Evolutionary conservation across 768 basidiomycete species (phyloP).

Genomic region (Gloeostereum incarnatum): DNA sequence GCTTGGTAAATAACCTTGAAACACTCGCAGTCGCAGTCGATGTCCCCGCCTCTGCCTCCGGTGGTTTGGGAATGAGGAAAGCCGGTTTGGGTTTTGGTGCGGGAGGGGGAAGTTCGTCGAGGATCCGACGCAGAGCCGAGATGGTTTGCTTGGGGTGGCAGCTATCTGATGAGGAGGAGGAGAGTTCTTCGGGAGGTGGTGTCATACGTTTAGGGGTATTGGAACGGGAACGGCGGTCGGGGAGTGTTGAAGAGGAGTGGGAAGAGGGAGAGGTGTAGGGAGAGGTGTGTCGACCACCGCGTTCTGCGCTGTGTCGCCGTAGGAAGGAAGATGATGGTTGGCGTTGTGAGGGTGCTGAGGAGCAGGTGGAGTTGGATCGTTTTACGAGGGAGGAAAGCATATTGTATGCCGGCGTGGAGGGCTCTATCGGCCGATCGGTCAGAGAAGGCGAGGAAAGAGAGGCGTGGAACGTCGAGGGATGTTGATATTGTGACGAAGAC

Average conservation of each 20-base stretch:
- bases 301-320: conserved; percentile 3
- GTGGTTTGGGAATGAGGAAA: conserved; percentile 15
- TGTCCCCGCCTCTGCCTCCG: conserved; percentile 43
- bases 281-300: neutral
- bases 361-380: conserved; percentile 6
- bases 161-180: conserved; percentile 43
- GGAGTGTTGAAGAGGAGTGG: neutral
- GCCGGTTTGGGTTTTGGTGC: conserved; percentile 8
- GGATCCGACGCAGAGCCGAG: conserved; percentile 59
- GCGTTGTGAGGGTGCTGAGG: neutral
- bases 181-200: conserved; percentile 36
- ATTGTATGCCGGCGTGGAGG: conserved; percentile 48
- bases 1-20: conserved; percentile 67
- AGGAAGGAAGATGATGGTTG: conserved; percentile 5
- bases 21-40: conserved; percentile 73
- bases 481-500: conserved; percentile 14
- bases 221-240: conserved; percentile 9
- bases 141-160: conserved; percentile 56
- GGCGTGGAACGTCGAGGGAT: conserved; percentile 14
- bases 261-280: neutral
- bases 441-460: conserved; percentile 18
- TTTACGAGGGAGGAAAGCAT: conserved; percentile 50
- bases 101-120: conserved; percentile 41
- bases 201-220: conserved; percentile 10
- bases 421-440: conserved; percentile 28